These are phyloP conservation scores for Colletotrichum chlorophyti DNA, from an alignment of 2,329 filamentous ascomycete species.

Conservation along the genomic window DNA sequence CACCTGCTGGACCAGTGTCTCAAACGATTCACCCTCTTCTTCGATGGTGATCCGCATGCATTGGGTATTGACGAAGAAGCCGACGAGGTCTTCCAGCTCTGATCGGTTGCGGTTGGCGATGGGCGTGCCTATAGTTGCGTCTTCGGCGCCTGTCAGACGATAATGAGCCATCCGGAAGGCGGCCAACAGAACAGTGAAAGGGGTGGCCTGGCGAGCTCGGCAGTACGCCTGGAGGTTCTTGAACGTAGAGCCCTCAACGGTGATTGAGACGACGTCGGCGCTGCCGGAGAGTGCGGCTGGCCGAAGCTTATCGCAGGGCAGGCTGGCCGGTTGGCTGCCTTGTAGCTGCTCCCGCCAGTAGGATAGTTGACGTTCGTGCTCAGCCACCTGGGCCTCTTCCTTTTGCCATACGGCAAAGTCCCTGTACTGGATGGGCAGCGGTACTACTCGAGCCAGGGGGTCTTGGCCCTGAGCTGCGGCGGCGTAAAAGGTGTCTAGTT, in stretches of 20 bases:
- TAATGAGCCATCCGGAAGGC: not conserved
- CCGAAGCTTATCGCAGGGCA: not conserved
- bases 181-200: not conserved
- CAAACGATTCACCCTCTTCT: not conserved
- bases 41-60: constrained; percentile 4
- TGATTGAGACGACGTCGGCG: not conserved
- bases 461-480: not conserved
- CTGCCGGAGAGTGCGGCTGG: not conserved
- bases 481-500: not conserved
- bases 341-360: not conserved
- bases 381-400: not conserved
- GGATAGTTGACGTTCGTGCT: not conserved
- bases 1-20: not conserved
- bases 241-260: not conserved
- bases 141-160: not conserved
- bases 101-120: not conserved
- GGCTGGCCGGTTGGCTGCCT: not conserved
- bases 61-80: constrained; percentile 5
- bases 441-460: not conserved
- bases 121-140: not conserved
- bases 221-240: not conserved
- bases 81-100: not conserved
- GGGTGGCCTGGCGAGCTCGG: not conserved
- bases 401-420: constrained; percentile 1
- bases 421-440: not conserved